A percentile compares a stretch with the other conserved stretches of the same genome.
These are phyloP conservation scores for Candida tetrigidarum DNA, from an alignment of 1,139 yeast species.

Conservation along the genomic window DNA sequence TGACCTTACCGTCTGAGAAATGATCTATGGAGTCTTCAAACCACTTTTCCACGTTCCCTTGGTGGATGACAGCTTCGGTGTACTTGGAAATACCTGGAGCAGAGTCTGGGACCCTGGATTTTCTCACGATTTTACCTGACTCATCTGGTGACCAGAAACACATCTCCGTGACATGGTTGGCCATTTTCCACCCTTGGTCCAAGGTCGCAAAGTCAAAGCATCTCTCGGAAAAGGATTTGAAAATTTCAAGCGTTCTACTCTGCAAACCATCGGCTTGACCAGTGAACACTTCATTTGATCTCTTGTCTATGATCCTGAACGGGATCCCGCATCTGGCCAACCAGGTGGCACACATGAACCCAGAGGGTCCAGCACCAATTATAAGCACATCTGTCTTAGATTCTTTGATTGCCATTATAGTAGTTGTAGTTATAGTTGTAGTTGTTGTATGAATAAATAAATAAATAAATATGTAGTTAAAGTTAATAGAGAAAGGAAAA, in stretches of 20 bases:
- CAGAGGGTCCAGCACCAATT: conserved; percentile 44
- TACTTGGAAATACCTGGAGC: conserved; percentile 33
- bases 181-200: conserved; percentile 30
- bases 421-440: neutral
- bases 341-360: conserved; percentile 33
- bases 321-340: conserved; percentile 33
- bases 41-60: conserved; percentile 35
- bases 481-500: neutral
- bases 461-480: neutral
- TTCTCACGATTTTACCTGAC: conserved; percentile 22
- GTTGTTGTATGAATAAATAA: neutral
- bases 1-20: conserved; percentile 24
- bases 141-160: conserved; percentile 29
- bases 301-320: conserved; percentile 34
- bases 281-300: conserved; percentile 28
- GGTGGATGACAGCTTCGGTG: conserved; percentile 35
- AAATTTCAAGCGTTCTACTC: conserved; percentile 32
- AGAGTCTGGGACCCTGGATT: conserved; percentile 30
- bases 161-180: conserved; percentile 31
- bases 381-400: conserved; percentile 36
- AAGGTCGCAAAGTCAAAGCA: conserved; percentile 28
- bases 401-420: conserved; percentile 17
- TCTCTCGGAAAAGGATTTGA: conserved; percentile 23
- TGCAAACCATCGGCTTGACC: conserved; percentile 43
- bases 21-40: conserved; percentile 28